These are phyloP conservation scores for Gymnopus androsaceus DNA, from an alignment of 1,284 basidiomycete species.

Conservation along the genomic window DNA sequence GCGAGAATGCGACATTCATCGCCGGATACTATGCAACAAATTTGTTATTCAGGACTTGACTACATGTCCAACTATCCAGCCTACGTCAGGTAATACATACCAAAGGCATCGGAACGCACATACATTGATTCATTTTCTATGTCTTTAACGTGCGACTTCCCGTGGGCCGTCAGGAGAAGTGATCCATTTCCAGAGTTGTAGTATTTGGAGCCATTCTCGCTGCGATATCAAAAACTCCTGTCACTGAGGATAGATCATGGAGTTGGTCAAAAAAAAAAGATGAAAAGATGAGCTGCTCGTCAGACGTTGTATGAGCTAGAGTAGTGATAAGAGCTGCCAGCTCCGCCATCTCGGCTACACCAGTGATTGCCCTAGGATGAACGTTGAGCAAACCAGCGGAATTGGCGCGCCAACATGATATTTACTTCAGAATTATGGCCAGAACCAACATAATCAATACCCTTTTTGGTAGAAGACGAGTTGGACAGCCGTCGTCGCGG, in stretches of 20 bases:
- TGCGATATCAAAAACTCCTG: constrained; percentile 60
- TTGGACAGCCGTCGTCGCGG: neutral
- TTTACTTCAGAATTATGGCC: constrained; percentile 53
- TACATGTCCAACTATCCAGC: no score
- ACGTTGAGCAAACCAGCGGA: neutral
- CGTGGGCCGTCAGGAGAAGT: neutral
- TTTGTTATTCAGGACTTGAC: no score
- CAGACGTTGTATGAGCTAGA: constrained; percentile 45
- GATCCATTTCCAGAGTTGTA: constrained; percentile 50
- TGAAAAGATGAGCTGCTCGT: neutral
- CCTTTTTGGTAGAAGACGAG: constrained; percentile 33
- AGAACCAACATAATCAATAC: constrained; percentile 39
- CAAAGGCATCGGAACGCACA: no score
- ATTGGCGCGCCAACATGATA: neutral
- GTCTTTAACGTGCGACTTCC: no score
- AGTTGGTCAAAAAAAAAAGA: neutral
- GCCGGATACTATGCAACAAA: no score
- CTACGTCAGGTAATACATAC: no score
- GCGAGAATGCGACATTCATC: no score
- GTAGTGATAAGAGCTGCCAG: constrained; percentile 53
- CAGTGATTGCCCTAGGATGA: constrained; percentile 55
- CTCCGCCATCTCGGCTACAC: constrained; percentile 47
- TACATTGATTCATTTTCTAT: no score
- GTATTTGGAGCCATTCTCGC: constrained; percentile 61
- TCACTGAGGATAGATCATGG: constrained; percentile 33